These are phyloP conservation scores for Tilletia setariae DNA, from an alignment of 1,284 basidiomycete genomes.

Conservation along the genomic window DNA sequence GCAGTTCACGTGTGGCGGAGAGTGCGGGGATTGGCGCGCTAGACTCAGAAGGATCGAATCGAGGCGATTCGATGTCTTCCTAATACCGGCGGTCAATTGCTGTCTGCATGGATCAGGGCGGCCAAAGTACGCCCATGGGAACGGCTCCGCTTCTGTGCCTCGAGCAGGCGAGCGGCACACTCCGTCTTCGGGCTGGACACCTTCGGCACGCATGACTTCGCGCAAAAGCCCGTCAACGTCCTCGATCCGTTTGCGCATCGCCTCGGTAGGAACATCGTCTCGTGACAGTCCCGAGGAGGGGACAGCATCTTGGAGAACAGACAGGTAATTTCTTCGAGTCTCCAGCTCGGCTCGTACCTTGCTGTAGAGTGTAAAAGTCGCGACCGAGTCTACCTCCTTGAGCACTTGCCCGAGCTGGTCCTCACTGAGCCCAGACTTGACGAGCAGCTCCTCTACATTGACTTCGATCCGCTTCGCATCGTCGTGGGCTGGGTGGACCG, in stretches of 20 bases:
- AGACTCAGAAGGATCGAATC: not conserved
- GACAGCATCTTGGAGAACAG: slow-evolving; percentile 31
- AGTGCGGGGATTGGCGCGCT: not conserved
- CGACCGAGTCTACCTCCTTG: slow-evolving; percentile 38
- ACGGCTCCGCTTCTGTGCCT: slow-evolving; percentile 40
- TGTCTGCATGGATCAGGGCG: slow-evolving; percentile 40
- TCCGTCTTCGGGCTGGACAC: slow-evolving; percentile 40
- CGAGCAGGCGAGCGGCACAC: slow-evolving; percentile 35
- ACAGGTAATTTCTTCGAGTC: slow-evolving; percentile 42
- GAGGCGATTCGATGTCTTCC: not conserved
- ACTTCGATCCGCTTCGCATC: slow-evolving; percentile 45
- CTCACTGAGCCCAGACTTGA: slow-evolving; percentile 26
- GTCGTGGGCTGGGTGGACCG: slow-evolving; percentile 44
- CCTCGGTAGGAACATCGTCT: slow-evolving; percentile 24
- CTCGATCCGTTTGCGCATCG: slow-evolving; percentile 33
- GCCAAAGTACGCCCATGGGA: slow-evolving; percentile 47
- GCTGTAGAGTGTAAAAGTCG: slow-evolving; percentile 39
- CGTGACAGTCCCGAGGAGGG: slow-evolving; percentile 33
- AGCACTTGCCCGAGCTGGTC: slow-evolving; percentile 42
- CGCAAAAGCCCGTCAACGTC: slow-evolving; percentile 42
- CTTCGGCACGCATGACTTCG: slow-evolving; percentile 36
- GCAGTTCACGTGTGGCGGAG: not conserved
- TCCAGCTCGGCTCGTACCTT: slow-evolving; percentile 52
- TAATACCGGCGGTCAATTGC: slow-evolving; percentile 17
- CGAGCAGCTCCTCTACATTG: slow-evolving; percentile 46